Evolutionary conservation across 768 basidiomycete genomes (phyloP).

Genomic region (Porphyrellus cyaneotinctus): DNA sequence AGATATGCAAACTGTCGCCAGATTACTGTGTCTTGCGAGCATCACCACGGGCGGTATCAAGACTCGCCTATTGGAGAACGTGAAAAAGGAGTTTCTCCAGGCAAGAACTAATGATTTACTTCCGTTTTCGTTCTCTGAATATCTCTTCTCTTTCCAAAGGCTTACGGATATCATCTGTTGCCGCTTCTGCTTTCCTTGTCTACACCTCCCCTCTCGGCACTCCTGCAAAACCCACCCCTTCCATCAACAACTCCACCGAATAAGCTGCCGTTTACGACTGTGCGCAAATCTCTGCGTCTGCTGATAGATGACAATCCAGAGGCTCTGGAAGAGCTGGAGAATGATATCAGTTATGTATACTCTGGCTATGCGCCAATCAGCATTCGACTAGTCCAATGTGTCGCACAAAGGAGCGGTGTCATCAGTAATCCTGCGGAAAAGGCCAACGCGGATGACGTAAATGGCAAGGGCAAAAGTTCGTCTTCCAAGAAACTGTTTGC

Average conservation of each 20-base stretch:
- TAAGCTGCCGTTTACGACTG: conserved; percentile 66
- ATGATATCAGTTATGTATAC: conserved; percentile 94
- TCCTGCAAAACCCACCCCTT: conserved; percentile 68
- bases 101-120: conserved; percentile 25
- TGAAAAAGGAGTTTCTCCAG: conserved; percentile 92
- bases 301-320: conserved; percentile 85
- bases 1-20: conserved; percentile 71
- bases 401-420: conserved; percentile 87
- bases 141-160: conserved; percentile 33
- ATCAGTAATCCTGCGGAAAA: conserved; percentile 72
- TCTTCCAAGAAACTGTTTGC: conserved; percentile 63
- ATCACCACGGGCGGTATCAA: conserved; percentile 86
- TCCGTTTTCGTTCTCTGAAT: neutral
- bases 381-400: conserved; percentile 86
- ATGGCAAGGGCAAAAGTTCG: conserved; percentile 36
- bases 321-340: conserved; percentile 76
- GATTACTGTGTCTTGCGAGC: conserved; percentile 83
- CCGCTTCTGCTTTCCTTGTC: conserved; percentile 65
- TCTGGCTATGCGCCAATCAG: conserved; percentile 96
- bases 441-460: conserved; percentile 37
- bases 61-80: conserved; percentile 74
- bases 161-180: conserved; percentile 72
- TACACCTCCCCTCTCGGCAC: conserved; percentile 60
- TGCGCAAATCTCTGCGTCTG: conserved; percentile 86
- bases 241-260: conserved; percentile 40